phyloP scores from a whole-genome alignment of 352 stramenopile species.

The Globisporangium lucens region DNA sequence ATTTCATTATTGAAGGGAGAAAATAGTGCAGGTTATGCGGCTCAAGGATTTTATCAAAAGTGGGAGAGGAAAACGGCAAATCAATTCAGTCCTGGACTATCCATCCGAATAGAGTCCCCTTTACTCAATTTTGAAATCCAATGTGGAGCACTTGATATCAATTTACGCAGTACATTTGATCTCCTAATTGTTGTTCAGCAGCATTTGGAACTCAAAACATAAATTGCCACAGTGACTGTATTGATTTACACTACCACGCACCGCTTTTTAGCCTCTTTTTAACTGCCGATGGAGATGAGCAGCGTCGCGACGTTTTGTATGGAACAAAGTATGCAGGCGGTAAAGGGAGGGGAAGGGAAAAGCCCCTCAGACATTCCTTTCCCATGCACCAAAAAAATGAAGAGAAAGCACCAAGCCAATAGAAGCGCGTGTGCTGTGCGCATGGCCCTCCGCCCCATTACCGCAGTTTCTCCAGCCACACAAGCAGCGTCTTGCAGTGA shows the following conservation, averaged over 20 bases:
- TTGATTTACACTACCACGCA: neutral
- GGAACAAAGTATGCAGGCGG: slow-evolving; percentile 7
- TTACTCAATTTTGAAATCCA: neutral
- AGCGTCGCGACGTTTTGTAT: neutral
- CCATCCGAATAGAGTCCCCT: neutral
- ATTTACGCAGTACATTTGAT: neutral
- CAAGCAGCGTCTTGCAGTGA: neutral
- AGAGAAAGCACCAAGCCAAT: neutral
- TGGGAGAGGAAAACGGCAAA: slow-evolving; percentile 1
- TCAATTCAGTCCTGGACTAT: neutral
- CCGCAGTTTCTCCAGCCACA: neutral
- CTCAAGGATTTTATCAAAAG: neutral
- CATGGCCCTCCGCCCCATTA: neutral
- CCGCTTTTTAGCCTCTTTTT: neutral
- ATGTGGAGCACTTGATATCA: neutral
- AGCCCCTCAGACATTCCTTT: neutral
- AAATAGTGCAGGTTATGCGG: neutral
- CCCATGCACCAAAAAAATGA: slow-evolving; percentile 4
- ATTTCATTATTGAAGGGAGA: neutral
- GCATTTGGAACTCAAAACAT: neutral
- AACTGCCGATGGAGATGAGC: neutral
- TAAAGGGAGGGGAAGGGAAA: neutral
- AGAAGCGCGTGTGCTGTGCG: neutral
- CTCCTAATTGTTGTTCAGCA: too few species aligned
- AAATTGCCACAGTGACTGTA: neutral